phyloP scores from a whole-genome alignment of 140 eudicot genomes.

The Artemisia princeps region DNA sequence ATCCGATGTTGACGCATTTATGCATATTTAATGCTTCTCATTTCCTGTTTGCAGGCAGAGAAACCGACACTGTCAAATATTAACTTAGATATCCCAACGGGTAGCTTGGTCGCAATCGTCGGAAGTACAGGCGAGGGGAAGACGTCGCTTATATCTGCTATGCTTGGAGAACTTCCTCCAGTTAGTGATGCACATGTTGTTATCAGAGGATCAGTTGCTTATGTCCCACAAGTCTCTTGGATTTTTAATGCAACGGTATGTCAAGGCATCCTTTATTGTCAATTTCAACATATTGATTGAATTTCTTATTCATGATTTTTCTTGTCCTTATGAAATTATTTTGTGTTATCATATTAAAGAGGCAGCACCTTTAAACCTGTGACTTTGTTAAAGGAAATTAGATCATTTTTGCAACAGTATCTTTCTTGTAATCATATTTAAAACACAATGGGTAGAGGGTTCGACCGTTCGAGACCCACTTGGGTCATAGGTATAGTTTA shows the following conservation, averaged over 20 bases:
- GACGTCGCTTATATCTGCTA: slow-evolving; percentile 86
- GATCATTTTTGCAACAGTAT: no score
- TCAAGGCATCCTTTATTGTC: not conserved
- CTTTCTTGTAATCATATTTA: no score
- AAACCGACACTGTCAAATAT: slow-evolving; percentile 69
- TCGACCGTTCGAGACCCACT: no score
- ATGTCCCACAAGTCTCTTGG: slow-evolving; percentile 97
- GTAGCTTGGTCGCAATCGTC: slow-evolving; percentile 79
- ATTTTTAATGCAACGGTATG: slow-evolving; percentile 94
- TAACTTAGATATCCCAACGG: slow-evolving; percentile 67
- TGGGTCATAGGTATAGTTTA: no score
- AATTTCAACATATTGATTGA: not conserved
- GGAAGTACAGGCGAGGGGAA: slow-evolving; percentile 98
- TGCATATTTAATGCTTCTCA: not conserved
- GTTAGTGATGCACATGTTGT: slow-evolving; percentile 51
- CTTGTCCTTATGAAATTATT: slow-evolving; percentile 5
- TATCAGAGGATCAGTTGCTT: slow-evolving; percentile 84
- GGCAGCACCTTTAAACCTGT: not conserved
- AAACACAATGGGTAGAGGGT: no score
- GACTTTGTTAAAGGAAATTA: not conserved
- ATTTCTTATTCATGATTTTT: not conserved
- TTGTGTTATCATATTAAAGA: not conserved
- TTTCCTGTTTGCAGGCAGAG: slow-evolving; percentile 48
- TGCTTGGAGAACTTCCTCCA: slow-evolving; percentile 95
- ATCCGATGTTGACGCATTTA: not conserved